Percentiles rank a stretch among this genome's conserved stretches.
phyloP scores from a whole-genome alignment of 805 yeast genomes.

The Saccharomycopsis vini region DNA sequence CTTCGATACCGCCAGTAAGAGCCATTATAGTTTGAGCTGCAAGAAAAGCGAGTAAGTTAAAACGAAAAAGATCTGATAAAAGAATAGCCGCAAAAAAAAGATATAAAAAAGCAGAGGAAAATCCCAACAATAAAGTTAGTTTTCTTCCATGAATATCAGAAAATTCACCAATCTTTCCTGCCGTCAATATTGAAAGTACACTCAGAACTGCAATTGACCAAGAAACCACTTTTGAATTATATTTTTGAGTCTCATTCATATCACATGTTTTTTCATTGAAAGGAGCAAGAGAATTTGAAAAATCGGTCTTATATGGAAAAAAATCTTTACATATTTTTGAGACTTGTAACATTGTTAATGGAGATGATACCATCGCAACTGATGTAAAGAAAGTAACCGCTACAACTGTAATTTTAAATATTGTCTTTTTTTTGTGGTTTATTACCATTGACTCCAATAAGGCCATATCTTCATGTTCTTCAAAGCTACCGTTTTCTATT shows the following conservation, averaged over 20 bases:
- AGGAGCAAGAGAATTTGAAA: no score
- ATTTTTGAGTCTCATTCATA: constrained; percentile 33
- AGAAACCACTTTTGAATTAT: constrained; percentile 42
- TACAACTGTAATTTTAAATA: constrained; percentile 33
- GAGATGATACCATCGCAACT: constrained; percentile 30
- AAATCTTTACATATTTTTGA: constrained; percentile 34
- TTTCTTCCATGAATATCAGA: constrained; percentile 62
- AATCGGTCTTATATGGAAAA: constrained; percentile 21
- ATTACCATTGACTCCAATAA: not conserved
- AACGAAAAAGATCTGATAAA: constrained; percentile 16
- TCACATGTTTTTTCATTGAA: no score
- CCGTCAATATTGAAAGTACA: constrained; percentile 37
- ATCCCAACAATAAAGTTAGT: constrained; percentile 33
- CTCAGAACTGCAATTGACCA: constrained; percentile 34
- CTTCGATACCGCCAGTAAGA: constrained; percentile 54
- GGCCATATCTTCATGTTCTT: no score
- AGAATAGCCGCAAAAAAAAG: constrained; percentile 23
- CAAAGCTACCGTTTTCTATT: no score
- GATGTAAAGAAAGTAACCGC: constrained; percentile 37
- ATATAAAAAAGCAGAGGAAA: constrained; percentile 22
- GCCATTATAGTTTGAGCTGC: constrained; percentile 37
- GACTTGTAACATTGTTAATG: constrained; percentile 30
- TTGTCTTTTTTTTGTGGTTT: not conserved
- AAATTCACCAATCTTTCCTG: constrained; percentile 53
- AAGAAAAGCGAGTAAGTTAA: constrained; percentile 27